phyloP scores from a whole-genome alignment of 78 protist genomes.

The Chrysochromulina tobinii region DNA sequence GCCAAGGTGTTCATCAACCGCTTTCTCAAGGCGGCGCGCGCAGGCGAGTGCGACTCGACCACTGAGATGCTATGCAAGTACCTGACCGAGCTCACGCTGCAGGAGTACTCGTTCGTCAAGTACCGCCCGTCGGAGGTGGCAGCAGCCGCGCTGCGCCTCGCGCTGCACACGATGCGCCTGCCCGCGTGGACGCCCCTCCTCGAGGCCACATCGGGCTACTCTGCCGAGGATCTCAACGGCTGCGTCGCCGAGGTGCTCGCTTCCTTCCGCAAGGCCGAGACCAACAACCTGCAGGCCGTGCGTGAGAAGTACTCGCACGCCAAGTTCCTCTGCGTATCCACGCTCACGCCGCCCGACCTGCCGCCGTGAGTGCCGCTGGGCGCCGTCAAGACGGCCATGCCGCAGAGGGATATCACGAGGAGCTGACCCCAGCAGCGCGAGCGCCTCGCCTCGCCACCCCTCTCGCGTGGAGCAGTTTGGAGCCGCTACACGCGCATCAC shows the following conservation, averaged over 20 bases:
- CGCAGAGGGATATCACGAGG: too few species aligned
- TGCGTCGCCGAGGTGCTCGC: not conserved
- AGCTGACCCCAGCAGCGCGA: too few species aligned
- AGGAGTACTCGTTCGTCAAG: conserved; percentile 31
- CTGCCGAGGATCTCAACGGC: not conserved
- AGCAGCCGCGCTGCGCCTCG: conserved; percentile 52
- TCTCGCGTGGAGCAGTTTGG: too few species aligned
- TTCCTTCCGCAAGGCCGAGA: not conserved
- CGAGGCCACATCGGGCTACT: not conserved
- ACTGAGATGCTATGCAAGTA: not conserved
- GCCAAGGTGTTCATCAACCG: conserved; percentile 18
- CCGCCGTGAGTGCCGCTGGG: too few species aligned
- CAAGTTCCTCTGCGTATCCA: conserved; percentile 9
- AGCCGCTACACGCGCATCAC: too few species aligned
- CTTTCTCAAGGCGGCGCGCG: not conserved
- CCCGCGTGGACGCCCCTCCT: not conserved
- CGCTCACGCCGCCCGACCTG: too few species aligned
- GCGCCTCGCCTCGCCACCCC: too few species aligned
- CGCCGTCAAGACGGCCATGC: too few species aligned
- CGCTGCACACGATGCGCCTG: conserved; percentile 20
- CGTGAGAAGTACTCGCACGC: conserved; percentile 35
- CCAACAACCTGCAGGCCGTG: conserved; percentile 39
- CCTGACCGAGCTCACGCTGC: conserved; percentile 61
- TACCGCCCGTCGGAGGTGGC: conserved; percentile 59
- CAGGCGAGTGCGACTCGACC: not conserved